These are phyloP conservation scores for Copromyces sp. DNA, from an alignment of 495 filamentous ascomycete genomes.

Conservation along the genomic window DNA sequence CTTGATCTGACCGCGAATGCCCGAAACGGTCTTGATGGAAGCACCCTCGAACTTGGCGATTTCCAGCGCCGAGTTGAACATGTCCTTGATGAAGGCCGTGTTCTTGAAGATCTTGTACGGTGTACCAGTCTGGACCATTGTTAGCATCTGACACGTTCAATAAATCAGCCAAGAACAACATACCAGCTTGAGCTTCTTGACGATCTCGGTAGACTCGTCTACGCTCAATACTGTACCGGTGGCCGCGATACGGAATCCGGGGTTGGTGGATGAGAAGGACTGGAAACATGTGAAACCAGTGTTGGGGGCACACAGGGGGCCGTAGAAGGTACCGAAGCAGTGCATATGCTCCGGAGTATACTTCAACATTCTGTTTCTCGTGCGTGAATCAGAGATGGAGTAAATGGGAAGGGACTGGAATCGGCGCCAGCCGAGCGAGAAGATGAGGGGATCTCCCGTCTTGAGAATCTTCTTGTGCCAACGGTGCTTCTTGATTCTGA, in stretches of 20 bases:
- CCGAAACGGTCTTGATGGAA: constrained; percentile 88
- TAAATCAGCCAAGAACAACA: background rate
- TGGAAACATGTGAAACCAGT: constrained; percentile 93
- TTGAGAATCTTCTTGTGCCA: constrained; percentile 99
- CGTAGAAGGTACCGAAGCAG: constrained; percentile 91
- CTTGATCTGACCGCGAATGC: constrained; percentile 94
- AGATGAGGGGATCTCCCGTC: constrained; percentile 92
- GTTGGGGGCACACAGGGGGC: constrained; percentile 87
- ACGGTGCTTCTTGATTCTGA: constrained; percentile 90
- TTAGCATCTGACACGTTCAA: background rate
- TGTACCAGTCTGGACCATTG: constrained; percentile 21
- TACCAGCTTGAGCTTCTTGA: constrained; percentile 92
- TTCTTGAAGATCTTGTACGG: constrained; percentile 99
- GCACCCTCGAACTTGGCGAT: constrained; percentile 98
- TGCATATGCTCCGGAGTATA: constrained; percentile 87
- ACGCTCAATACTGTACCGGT: constrained; percentile 89
- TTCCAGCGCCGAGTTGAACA: constrained; percentile 87
- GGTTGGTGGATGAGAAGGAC: constrained; percentile 75
- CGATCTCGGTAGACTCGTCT: constrained; percentile 88
- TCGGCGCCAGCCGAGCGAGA: constrained; percentile 92
- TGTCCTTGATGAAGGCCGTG: constrained; percentile 96
- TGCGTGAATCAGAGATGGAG: constrained; percentile 86
- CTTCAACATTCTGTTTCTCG: constrained; percentile 93
- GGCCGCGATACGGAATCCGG: constrained; percentile 87
- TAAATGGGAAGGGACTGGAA: constrained; percentile 92